A percentile compares a stretch with the other conserved stretches of the same genome.
These are phyloP conservation scores for Cytospora piceae DNA, from an alignment of 2,329 filamentous ascomycete species.

Conservation along the genomic window DNA sequence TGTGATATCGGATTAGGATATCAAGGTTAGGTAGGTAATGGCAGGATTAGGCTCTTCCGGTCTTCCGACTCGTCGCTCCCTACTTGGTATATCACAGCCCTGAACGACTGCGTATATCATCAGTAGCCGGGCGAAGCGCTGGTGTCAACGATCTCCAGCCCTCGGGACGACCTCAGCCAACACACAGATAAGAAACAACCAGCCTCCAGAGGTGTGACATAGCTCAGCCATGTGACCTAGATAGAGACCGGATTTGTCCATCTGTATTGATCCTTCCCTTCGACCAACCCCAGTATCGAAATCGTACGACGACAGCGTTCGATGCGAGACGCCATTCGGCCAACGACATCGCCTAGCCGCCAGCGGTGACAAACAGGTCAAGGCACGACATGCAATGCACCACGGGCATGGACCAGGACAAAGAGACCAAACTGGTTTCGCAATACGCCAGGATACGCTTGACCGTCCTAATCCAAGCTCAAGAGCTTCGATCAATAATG, in stretches of 20 bases:
- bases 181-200: slow-evolving; percentile 4
- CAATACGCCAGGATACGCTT: neutral
- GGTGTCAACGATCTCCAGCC: slow-evolving; percentile 14
- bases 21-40: neutral
- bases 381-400: neutral
- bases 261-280: slow-evolving; percentile 1
- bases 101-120: neutral
- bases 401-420: neutral
- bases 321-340: neutral
- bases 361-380: neutral
- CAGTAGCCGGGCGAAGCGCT: slow-evolving; percentile 14
- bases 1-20: neutral
- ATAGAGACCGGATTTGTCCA: slow-evolving; percentile 9
- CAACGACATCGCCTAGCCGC: neutral
- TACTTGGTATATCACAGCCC: neutral
- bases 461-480: neutral
- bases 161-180: neutral
- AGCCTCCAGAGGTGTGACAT: slow-evolving; percentile 1
- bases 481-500: neutral
- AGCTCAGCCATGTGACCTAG: slow-evolving; percentile 4
- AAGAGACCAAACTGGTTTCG: neutral
- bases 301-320: neutral
- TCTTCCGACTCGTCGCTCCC: neutral
- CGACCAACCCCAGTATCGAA: slow-evolving; percentile 1
- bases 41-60: neutral